Evolutionary conservation across 805 yeast genomes (phyloP), one percentile per base, ranked within the genome.

Genomic region (Sungouiozyma intestinalis): DNA sequence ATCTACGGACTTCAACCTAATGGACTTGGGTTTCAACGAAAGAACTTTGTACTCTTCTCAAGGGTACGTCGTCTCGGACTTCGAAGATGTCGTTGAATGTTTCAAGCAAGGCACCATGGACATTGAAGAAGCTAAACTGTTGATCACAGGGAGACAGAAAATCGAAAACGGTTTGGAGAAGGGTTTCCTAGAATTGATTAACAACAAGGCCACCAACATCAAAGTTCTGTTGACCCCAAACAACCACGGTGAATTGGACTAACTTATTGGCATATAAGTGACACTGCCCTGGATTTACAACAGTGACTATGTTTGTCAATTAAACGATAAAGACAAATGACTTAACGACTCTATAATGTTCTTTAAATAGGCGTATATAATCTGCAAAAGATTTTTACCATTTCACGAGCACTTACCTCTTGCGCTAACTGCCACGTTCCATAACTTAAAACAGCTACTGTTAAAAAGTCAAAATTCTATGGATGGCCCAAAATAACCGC

Each of bases 41-140:
- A 78, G 74, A 52, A 58, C 57, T 37, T 62, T 74, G 32, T 68
- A 76, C 35, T 85, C 83, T 2, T 76, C 82, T 1, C 76, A 77
- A 67, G 76, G 82, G 45, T 77, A 78, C 54, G 71, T 72, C 2
- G 67, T 69, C 16, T 61, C 62, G 43, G 85, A 79, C 56, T 77
- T 79, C 46, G 71, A 68, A 49, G 74, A 71, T 38, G 83, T 78
- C 3, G 66, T 77, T 16, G 62, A 55, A 0, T 77, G 80, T 7
- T 60, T 79, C 40, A 68, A 65, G 4, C 49, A 59, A 2, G 79
- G 79, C 14, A 50, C 55, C 29, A 74, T 77, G 44, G 63, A 60
- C 27, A 46, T 70, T 8, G 70, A 69, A 14, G 67, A 66, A 34
- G 67, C 72, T 20, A 67, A 57, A 49, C 53, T 62, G 18, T 57